Evolutionary conservation across 1,284 basidiomycete species (phyloP), one percentile per base, ranked within the genome.

Genomic region (Puccinia polysora): DNA sequence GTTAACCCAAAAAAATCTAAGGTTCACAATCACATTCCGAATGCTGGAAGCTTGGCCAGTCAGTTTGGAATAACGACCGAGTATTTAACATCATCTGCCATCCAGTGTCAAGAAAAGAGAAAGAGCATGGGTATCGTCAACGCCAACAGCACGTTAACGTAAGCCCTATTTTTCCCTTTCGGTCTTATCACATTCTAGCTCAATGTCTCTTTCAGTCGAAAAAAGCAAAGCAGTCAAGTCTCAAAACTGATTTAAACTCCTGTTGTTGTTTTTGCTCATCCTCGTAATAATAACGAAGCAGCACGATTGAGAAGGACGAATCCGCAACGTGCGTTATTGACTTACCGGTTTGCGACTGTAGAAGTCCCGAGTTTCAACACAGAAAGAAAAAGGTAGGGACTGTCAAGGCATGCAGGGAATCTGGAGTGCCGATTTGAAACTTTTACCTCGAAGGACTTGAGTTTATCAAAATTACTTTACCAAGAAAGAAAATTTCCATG

Each of bases 31-130:
- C 47, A 55, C 32, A 70, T 70, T 12, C 67, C 58, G 6, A 60
- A 70, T 70, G 67, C 58, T 25, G 32, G n/a, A 30, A 20, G 12
- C 10, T 25, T 70, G 18, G 30, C 55, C 20, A 43, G 32, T 36
- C 60, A 70, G 25, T 70, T 70, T 60, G 58, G 67, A 36, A 58
- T 70, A n/a, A 70, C 67, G 32, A 60, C 67, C 12, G 56, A 70
- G 40, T 60, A 70, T 52, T 40, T 70, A 23, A 70, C 67, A 7
- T 50, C 56, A 25, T 50, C 34, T 20, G 56, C 67, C 1, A 47
- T 59, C 10, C 43, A 70, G 40, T 70, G 67, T 32, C 56, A 50
- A 15, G 23, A 30, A 8, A 62, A 18, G 15, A 28, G 47, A 47
- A 58, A 47, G 32, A 30, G 8, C n/a, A n/a, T 23, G 18, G 28